Evolutionary conservation across 1,284 basidiomycete genomes (phyloP).

Genomic region (Naganishia albida): DNA sequence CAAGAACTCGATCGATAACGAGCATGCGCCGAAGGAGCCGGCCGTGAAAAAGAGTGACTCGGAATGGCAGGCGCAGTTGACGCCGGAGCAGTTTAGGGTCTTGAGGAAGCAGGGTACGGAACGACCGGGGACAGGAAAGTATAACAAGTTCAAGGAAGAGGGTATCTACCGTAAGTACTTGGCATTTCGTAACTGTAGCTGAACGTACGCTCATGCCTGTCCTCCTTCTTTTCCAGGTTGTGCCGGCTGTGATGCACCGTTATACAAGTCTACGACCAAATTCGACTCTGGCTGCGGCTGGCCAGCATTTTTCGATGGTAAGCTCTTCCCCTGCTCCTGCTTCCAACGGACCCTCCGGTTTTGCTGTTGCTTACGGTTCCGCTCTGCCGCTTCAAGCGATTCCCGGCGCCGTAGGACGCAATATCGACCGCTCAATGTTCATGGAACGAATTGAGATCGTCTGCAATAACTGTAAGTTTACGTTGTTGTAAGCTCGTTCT

Average conservation of each 20-base stretch:
- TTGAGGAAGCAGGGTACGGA: slow-evolving; percentile 88
- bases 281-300: slow-evolving; percentile 93
- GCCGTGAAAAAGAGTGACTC: slow-evolving; percentile 64
- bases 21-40: slow-evolving; percentile 34
- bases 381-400: slow-evolving; percentile 59
- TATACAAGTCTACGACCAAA: slow-evolving; percentile 87
- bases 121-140: slow-evolving; percentile 70
- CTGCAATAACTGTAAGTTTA: slow-evolving; percentile 51
- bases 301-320: slow-evolving; percentile 95
- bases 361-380: slow-evolving; percentile 40
- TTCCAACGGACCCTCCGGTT: background rate
- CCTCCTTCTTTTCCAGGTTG: slow-evolving; percentile 34
- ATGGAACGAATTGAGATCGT: slow-evolving; percentile 54
- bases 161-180: slow-evolving; percentile 63
- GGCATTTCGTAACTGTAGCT: too few relatives aligned
- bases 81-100: slow-evolving; percentile 82
- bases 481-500: background rate
- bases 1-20: slow-evolving; percentile 20
- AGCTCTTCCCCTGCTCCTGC: slow-evolving; percentile 28
- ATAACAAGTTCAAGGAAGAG: slow-evolving; percentile 66
- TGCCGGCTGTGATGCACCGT: slow-evolving; percentile 55
- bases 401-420: slow-evolving; percentile 77
- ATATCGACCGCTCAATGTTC: slow-evolving; percentile 54
- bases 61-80: slow-evolving; percentile 84
- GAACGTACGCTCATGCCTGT: background rate